Percentiles rank a stretch among this genome's conserved stretches.
These are phyloP conservation scores for Alternaria metachromatica DNA, from an alignment of 2,329 filamentous ascomycete species.

Conservation along the genomic window DNA sequence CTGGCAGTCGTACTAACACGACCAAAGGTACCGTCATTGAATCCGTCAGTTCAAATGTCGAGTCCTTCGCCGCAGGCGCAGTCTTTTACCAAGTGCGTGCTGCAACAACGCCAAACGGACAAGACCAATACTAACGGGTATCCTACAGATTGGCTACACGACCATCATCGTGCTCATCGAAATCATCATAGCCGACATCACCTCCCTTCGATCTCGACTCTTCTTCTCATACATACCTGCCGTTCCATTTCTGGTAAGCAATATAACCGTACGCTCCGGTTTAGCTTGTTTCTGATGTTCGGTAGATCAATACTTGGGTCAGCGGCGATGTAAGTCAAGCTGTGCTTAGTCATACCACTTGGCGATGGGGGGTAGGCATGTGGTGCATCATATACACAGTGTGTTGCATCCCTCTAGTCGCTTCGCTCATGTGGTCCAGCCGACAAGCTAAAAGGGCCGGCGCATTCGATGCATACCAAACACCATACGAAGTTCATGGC, in stretches of 20 bases:
- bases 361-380: slow-evolving; percentile 69
- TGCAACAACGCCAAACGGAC: background rate
- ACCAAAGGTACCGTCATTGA: slow-evolving; percentile 60
- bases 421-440: slow-evolving; percentile 59
- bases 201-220: slow-evolving; percentile 67
- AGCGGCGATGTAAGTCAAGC: slow-evolving; percentile 63
- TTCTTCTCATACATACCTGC: slow-evolving; percentile 66
- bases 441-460: slow-evolving; percentile 59
- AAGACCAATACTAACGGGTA: background rate
- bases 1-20: background rate
- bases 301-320: slow-evolving; percentile 65
- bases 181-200: slow-evolving; percentile 69
- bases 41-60: slow-evolving; percentile 57
- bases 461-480: slow-evolving; percentile 54
- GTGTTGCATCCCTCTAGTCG: slow-evolving; percentile 62
- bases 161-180: slow-evolving; percentile 67
- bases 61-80: slow-evolving; percentile 59
- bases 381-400: slow-evolving; percentile 66
- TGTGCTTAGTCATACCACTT: slow-evolving; percentile 59
- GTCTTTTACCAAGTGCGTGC: slow-evolving; percentile 4
- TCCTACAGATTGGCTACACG: slow-evolving; percentile 60
- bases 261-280: background rate
- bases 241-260: slow-evolving; percentile 18
- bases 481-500: slow-evolving; percentile 54
- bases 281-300: background rate